Percentiles rank a stretch among this genome's conserved stretches.
These are phyloP conservation scores for Pholiota microspora DNA, from an alignment of 768 basidiomycete genomes.

Conservation along the genomic window DNA sequence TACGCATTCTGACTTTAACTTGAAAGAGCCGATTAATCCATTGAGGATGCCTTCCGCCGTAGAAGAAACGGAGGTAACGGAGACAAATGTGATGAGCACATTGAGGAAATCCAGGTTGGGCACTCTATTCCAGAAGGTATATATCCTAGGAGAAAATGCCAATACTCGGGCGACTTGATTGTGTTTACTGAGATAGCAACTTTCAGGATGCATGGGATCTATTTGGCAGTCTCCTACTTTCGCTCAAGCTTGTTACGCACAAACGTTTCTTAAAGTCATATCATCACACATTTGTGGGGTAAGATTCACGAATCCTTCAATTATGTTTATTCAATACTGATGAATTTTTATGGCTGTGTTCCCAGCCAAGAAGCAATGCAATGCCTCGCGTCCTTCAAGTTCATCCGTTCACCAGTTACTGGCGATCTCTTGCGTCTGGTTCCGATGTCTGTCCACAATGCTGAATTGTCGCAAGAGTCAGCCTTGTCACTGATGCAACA, in stretches of 20 bases:
- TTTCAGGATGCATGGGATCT: slow-evolving; percentile 12
- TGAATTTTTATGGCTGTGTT: neutral
- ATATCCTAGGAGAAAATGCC: neutral
- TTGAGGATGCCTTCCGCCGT: neutral
- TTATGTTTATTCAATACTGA: neutral
- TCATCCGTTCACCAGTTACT: slow-evolving; percentile 1
- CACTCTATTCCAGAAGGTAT: slow-evolving; percentile 2
- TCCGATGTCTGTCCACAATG: neutral
- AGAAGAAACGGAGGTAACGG: neutral
- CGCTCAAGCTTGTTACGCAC: slow-evolving; percentile 3
- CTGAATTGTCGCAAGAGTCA: neutral
- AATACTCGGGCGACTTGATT: neutral
- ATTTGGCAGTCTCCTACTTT: slow-evolving; percentile 10
- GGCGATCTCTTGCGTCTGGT: neutral
- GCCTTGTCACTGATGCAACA: slow-evolving; percentile 8
- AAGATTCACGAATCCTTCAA: neutral
- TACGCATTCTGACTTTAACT: too few species aligned
- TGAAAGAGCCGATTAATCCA: too few species aligned
- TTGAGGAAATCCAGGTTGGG: slow-evolving; percentile 2
- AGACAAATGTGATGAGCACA: neutral
- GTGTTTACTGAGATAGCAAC: neutral
- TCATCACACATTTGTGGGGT: slow-evolving; percentile 8
- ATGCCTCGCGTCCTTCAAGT: slow-evolving; percentile 6
- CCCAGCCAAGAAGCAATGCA: slow-evolving; percentile 10
- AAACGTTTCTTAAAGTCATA: slow-evolving; percentile 11